Base-by-base conservation (phyloP, 1,284 basidiomycete species). In the Irpex sp. region DNA sequence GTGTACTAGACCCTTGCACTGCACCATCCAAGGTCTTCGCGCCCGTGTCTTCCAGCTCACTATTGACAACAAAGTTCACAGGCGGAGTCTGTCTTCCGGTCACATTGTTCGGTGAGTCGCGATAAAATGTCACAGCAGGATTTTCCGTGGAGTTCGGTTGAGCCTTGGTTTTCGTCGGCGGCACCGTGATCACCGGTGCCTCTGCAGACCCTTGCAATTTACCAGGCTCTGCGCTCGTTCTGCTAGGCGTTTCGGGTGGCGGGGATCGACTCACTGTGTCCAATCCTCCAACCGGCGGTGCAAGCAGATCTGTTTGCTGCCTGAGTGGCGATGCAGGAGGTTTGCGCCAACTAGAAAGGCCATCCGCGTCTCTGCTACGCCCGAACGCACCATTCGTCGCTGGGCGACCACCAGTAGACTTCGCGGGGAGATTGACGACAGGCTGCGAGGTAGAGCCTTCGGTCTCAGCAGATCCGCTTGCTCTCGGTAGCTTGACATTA, bases 31-130 rank as follows among this genome's bases (percentile, higher is more conserved):
- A 47, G 21, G 19, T 34, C 38, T 56, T 56, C 17, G 34, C 19
- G 17, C 7, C 21, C 6, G 11, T 34, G 9, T 70, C 82, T 63
- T 91, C 89, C 62, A 93, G 71, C 73, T 93, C 92, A 71, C 90
- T 93, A 59, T 78, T 82, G 48, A 93, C 89, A 59, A 86, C 90
- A 75, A 94, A 93, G 65, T 83, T 85, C 62, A 89, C 86, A 11
- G 79, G 71, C 60, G 78, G 81, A 5, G 83, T 6, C 21, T 56
- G 31, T 19, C 54, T 78, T 60, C 79, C 76, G 63, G 76, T 77
- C 48, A 80, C 77, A 63, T 85, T 81, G 49, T 83, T 77, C 37
- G 79, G 79, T 4, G 82, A 83, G 69, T 85, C 82, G 54, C 86
- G 86, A 73, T 88, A 87, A 74, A 91, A 91, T 31, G 86, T 88